Evolutionary conservation across 257 asterid species (phyloP), one percentile per base, ranked within the genome.

Genomic region (Solanum pinnatisectum): DNA sequence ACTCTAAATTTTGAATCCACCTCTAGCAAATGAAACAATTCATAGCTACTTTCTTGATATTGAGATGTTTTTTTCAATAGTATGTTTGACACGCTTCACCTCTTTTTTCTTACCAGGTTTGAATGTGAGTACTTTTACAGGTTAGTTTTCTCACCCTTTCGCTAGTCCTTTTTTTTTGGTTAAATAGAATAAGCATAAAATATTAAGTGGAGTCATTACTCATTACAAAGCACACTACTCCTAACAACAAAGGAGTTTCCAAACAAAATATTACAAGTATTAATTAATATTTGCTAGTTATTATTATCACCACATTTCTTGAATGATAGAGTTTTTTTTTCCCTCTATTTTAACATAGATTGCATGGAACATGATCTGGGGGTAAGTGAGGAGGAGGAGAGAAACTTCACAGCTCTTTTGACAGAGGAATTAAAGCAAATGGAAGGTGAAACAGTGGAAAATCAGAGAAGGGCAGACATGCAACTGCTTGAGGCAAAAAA

Each of bases 401-500:
- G 82, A 71, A 87, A 77, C 86, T n/a, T 87, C 72, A 87, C 87
- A n/a, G 81, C 32, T 10, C 44, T 67, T 12, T 68, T 87, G 42
- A 27, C 81, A 9, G 87, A 87, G 63, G 89, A 87, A 44, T 73
- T 87, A 18, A 71, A 87, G 87, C 30, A 30, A 40, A 65, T 73
- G 83, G 89, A 87, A 83, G 18, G 11, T 30, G 89, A 87, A 70
- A 76, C 86, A 39, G 30, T 11, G 7, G 89, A 82, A 82, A 87
- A 67, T 18, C 87, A 87, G 44, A 83, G 46, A 74, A 83, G 33
- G 33, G 89, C 87, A 36, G 89, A 86, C 14, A 59, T 33, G 84
- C 73, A 71, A 49, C 60, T 86, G 13, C 37, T 86, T 6, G 92
- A 88, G 90, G 93, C 87, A 86, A 90, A 86, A 88, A 91, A 59